Conservation (phyloP, 495 filamentous ascomycete genomes). For the Podospora pseudoanserina region DNA sequence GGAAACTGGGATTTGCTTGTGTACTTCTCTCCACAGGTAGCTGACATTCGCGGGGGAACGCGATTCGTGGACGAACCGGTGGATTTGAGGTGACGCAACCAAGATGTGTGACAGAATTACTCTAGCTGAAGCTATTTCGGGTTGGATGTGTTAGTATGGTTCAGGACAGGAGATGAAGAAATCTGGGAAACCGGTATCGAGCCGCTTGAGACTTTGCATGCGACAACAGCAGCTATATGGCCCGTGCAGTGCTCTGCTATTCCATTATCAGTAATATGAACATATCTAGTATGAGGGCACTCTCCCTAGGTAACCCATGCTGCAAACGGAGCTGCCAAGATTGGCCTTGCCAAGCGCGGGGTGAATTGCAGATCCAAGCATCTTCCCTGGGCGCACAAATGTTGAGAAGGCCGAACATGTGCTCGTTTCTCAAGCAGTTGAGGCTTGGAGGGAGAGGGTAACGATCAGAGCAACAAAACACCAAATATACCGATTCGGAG, state of each 20-base stretch:
- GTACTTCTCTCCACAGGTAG: not conserved
- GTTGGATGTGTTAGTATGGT: no score
- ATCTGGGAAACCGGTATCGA: no score
- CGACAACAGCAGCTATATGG: not conserved
- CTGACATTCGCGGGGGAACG: not conserved
- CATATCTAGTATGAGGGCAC: not conserved
- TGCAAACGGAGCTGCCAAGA: not conserved
- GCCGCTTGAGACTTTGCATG: no score
- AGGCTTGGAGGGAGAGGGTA: not conserved
- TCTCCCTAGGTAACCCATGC: not conserved
- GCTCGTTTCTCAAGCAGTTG: not conserved
- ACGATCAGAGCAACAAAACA: not conserved
- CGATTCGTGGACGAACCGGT: not conserved
- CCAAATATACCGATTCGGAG: no score
- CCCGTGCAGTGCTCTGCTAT: not conserved
- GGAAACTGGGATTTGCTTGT: not conserved
- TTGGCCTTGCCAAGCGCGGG: not conserved
- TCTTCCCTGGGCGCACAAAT: not conserved
- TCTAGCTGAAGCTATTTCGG: no score
- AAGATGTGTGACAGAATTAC: no score
- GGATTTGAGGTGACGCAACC: not conserved
- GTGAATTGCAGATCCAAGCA: not conserved
- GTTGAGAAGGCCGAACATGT: not conserved
- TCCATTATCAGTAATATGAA: not conserved
- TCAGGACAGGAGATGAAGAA: no score